Evolutionary conservation across 768 basidiomycete genomes (phyloP), one percentile per base, ranked within the genome.

Genomic region (Calocybe gangraenosa): DNA sequence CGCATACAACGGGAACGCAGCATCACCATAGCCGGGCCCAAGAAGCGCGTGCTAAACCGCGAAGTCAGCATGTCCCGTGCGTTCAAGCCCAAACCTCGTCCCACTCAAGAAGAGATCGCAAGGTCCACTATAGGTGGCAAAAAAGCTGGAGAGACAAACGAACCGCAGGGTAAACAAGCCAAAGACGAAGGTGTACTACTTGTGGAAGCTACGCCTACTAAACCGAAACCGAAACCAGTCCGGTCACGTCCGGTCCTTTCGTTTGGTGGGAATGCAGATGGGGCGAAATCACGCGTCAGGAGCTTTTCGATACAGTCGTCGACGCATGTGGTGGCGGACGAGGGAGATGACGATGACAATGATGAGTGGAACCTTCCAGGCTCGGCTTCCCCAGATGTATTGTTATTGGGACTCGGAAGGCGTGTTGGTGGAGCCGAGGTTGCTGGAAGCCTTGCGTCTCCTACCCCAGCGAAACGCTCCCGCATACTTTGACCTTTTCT

Each of bases 21-120:
- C 22, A 60, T 59, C 25, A 28, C 25, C 25, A 28, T 28, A 28
- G 25, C 6, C 11, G 56, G 63, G 11, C 36, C 49, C 18, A 78
- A 78, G 56, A 78, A 77, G 50, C 72, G 76, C 8, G 64, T 75
- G 1, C 63, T 87, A n/a, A 80, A 72, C 47, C 74, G 84, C 23
- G 85, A 89, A 58, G 71, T 88, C 50, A 88, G 83, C 63, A 90
- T 89, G 87, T 80, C 81, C 14, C 74, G 84, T 23, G 74, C 65
- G 18, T 87, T 87, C 65, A 86, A 80, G 56, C 65, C 66, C 19
- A 71, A 70, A 37, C 64, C 64, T 45, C 73, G 53, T 46, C 49
- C 46, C 48, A 11, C 43, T 44, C 45, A 63, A 49, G 32, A 47
- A 48, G 45, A 53, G 44, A 55, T 35, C 33, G 18, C 37, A 37